Evolutionary conservation across 495 filamentous ascomycete genomes (phyloP).

Genomic region (Xylaria grammica): DNA sequence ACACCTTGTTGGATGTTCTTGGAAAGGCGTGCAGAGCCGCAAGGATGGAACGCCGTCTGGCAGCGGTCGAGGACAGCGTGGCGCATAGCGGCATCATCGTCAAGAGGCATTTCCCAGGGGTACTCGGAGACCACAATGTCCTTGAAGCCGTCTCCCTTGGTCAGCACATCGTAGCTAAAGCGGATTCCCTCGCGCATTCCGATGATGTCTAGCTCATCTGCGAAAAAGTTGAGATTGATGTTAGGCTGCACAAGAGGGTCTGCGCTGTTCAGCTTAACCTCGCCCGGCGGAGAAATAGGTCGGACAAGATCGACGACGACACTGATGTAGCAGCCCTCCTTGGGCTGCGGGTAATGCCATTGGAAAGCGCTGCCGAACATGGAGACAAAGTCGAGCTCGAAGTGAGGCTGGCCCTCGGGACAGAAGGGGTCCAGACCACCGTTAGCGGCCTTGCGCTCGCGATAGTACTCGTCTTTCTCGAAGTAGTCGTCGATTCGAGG

Average conservation of each 20-base stretch:
- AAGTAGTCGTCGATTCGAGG: constrained; percentile 61
- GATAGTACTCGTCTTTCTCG: constrained; percentile 54
- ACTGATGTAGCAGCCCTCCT: constrained; percentile 55
- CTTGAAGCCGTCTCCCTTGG: constrained; percentile 61
- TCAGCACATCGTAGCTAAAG: constrained; percentile 61
- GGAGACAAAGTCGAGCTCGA: constrained; percentile 68
- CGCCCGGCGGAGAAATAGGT: constrained; percentile 54
- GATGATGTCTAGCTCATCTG: constrained; percentile 59
- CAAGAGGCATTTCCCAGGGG: constrained; percentile 64
- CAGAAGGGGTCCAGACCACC: constrained; percentile 63
- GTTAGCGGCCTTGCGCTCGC: constrained; percentile 54
- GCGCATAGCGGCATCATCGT: constrained; percentile 62
- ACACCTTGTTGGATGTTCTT: constrained; percentile 59
- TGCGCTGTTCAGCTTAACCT: constrained; percentile 58
- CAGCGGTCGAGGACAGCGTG: constrained; percentile 60
- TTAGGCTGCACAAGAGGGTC: constrained; percentile 59
- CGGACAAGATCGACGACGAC: constrained; percentile 67
- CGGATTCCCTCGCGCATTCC: constrained; percentile 63
- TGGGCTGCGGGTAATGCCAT: constrained; percentile 63
- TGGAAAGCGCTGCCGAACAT: constrained; percentile 68
- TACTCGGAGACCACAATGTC: constrained; percentile 60
- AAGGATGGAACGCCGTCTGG: constrained; percentile 66
- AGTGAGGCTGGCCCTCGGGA: constrained; percentile 64
- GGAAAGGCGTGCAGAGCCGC: constrained; percentile 58
- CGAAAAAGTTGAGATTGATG: constrained; percentile 67